Conservation (phyloP, 1,139 yeast species). For the Taiozyma sp. region DNA sequence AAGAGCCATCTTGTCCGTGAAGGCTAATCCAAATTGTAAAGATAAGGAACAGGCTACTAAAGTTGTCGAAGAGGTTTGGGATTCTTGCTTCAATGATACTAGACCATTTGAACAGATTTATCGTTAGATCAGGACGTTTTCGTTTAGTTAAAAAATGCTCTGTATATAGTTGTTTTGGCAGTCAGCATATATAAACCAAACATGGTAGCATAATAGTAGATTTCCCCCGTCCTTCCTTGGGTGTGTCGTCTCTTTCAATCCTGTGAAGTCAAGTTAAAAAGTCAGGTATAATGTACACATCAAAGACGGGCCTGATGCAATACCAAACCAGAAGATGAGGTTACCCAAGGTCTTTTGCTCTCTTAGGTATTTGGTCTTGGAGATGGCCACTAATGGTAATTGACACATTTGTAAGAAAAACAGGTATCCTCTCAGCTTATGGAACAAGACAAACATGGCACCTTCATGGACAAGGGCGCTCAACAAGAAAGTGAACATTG, state of each 20-base stretch:
- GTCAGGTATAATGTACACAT: slow-evolving; percentile 81
- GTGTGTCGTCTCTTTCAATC: too few relatives aligned
- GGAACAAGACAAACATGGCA: slow-evolving; percentile 86
- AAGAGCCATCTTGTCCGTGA: slow-evolving; percentile 79
- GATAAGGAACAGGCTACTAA: slow-evolving; percentile 67
- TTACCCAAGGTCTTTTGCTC: slow-evolving; percentile 65
- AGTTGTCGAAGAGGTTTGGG: slow-evolving; percentile 84
- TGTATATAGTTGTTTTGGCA: background rate
- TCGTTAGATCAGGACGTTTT: slow-evolving; percentile 31
- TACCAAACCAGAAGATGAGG: slow-evolving; percentile 86
- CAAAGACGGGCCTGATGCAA: slow-evolving; percentile 84
- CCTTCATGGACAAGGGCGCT: slow-evolving; percentile 85
- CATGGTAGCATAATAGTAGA: background rate
- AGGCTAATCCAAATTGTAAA: slow-evolving; percentile 80
- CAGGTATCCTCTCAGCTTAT: slow-evolving; percentile 73
- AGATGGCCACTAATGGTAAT: slow-evolving; percentile 54
- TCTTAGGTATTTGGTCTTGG: slow-evolving; percentile 46
- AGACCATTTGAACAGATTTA: slow-evolving; percentile 93
- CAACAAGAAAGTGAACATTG: slow-evolving; percentile 73
- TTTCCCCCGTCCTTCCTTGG: too few relatives aligned
- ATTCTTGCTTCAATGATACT: slow-evolving; percentile 89
- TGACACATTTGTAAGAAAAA: slow-evolving; percentile 73
- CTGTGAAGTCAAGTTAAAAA: slow-evolving; percentile 28
- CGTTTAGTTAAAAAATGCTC: background rate
- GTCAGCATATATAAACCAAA: background rate